phyloP scores from a whole-genome alignment of 1,284 basidiomycete genomes.

The Ustilago loliicola region DNA sequence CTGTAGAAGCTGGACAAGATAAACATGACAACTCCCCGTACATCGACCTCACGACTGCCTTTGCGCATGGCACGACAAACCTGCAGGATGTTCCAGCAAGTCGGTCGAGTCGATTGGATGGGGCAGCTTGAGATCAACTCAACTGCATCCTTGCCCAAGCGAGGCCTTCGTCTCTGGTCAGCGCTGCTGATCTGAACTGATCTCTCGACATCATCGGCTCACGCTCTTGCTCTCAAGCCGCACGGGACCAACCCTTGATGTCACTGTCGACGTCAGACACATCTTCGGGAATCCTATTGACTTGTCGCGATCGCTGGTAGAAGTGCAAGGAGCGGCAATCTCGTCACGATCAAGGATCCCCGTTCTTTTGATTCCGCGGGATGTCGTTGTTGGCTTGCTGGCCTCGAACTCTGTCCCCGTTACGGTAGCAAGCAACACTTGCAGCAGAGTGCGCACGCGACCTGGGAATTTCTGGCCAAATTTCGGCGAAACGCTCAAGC shows the following conservation, averaged over 20 bases:
- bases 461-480: no score
- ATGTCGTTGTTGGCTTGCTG: neutral
- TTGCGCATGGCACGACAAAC: no score
- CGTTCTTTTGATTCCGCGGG: neutral
- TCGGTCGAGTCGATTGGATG: neutral
- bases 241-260: no score
- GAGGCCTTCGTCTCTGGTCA: neutral
- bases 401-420: neutral
- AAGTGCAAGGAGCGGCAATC: neutral
- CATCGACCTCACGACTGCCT: no score
- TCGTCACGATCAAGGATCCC: neutral
- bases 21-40: no score
- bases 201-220: no score
- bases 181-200: neutral
- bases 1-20: no score
- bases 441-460: no score
- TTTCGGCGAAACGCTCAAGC: neutral
- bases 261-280: no score
- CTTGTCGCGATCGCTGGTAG: neutral
- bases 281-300: no score
- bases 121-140: neutral
- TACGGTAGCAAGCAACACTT: neutral
- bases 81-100: no score
- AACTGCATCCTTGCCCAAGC: neutral
- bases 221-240: no score